A percentile compares a stretch with the other conserved stretches of the same genome.
Evolutionary conservation across 2,329 filamentous ascomycete species (phyloP).

Genomic region (Apiospora aurea): DNA sequence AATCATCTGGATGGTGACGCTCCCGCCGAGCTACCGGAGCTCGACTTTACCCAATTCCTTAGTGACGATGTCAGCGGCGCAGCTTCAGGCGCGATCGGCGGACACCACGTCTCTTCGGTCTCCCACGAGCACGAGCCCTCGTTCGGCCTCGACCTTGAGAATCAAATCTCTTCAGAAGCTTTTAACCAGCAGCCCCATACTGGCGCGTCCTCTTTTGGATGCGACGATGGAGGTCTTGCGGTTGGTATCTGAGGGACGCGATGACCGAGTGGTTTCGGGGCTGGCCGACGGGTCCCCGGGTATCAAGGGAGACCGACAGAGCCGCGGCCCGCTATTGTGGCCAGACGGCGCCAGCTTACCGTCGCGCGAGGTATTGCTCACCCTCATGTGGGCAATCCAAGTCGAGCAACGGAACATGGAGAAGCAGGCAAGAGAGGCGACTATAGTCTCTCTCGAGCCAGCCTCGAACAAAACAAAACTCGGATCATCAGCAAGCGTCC

Average conservation of each 20-base stretch:
- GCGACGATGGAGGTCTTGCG: conserved; percentile 77
- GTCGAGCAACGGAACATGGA: conserved; percentile 43
- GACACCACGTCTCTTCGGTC: conserved; percentile 55
- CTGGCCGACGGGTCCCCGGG: conserved; percentile 43
- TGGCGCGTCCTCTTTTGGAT: conserved; percentile 77
- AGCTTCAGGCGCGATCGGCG: conserved; percentile 56
- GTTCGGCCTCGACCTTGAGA: conserved; percentile 64
- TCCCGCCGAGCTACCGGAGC: conserved; percentile 53
- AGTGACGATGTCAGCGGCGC: conserved; percentile 56
- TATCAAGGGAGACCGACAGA: conserved; percentile 43
- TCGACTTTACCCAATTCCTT: conserved; percentile 59
- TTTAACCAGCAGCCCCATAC: conserved; percentile 75
- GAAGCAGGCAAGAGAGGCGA: conserved; percentile 27
- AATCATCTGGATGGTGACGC: conserved; percentile 71
- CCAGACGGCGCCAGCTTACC: conserved; percentile 46
- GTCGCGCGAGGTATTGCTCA: conserved; percentile 46
- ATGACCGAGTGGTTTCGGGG: conserved; percentile 51
- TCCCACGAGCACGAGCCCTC: conserved; percentile 60
- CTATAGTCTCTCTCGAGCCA: conserved; percentile 28
- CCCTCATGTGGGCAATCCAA: conserved; percentile 44
- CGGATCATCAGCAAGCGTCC: conserved; percentile 28
- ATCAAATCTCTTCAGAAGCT: conserved; percentile 68
- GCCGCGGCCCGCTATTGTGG: conserved; percentile 44
- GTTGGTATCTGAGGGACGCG: conserved; percentile 68
- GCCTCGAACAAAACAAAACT: conserved; percentile 24